phyloP scores from a whole-genome alignment of 1,139 yeast species.

The Suhomyces ambrosiae region DNA sequence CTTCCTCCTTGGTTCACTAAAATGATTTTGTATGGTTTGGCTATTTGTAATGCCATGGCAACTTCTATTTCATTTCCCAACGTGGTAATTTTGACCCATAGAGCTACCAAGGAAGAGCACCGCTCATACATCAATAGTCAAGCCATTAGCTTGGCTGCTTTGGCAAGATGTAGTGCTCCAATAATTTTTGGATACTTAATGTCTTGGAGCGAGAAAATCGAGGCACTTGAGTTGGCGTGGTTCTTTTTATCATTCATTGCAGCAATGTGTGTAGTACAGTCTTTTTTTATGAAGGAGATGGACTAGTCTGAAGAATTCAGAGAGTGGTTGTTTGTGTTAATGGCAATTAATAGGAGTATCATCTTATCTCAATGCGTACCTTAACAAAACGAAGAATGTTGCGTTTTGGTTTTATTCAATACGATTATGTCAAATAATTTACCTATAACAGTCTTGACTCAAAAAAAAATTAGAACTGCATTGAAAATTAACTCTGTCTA shows the following conservation, averaged over 20 bases:
- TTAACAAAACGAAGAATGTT: no score
- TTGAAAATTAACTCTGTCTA: no score
- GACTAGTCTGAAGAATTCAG: no score
- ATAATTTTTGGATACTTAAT: conserved; percentile 58
- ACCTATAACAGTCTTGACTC: no score
- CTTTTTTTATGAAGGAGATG: conserved; percentile 37
- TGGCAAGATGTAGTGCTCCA: conserved; percentile 63
- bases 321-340: no score
- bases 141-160: conserved; percentile 50
- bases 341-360: no score
- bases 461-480: no score
- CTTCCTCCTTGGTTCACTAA: conserved; percentile 19
- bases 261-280: conserved; percentile 30
- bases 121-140: conserved; percentile 54
- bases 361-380: no score
- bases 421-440: no score
- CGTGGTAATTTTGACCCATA: conserved; percentile 45
- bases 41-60: conserved; percentile 17
- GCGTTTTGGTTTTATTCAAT: no score
- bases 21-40: conserved; percentile 17
- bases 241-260: conserved; percentile 42
- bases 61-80: conserved; percentile 42
- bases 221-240: conserved; percentile 56
- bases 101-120: conserved; percentile 49
- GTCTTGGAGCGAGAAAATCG: conserved; percentile 31